A percentile compares a stretch with the other conserved stretches of the same genome.
Conservation (phyloP, 257 asterid species). For the Nicotiana undulata region DNA sequence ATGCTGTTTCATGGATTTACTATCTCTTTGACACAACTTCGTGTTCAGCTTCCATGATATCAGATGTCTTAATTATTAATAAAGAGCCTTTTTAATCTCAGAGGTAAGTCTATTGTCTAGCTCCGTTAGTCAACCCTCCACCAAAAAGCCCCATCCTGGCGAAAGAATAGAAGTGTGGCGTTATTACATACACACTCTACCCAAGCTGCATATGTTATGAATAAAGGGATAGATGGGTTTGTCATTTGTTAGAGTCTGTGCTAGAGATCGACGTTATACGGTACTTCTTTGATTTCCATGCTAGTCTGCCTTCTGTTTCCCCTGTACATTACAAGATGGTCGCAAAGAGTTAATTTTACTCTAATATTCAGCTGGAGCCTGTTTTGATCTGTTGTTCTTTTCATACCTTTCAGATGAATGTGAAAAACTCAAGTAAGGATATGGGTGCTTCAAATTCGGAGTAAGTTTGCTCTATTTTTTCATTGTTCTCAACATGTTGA, state of each 20-base stretch:
- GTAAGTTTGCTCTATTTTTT: conserved; percentile 22
- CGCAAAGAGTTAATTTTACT: neutral
- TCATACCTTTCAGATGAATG: conserved; percentile 44
- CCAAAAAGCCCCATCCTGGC: neutral
- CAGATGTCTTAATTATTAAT: too few relatives aligned
- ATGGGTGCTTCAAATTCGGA: conserved; percentile 19
- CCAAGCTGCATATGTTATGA: neutral
- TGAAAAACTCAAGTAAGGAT: conserved; percentile 16
- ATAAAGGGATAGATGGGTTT: neutral
- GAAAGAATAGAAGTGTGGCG: neutral
- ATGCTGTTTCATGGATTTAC: neutral
- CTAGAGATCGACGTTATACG: neutral
- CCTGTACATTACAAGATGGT: neutral
- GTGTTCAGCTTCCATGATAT: neutral
- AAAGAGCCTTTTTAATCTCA: too few relatives aligned
- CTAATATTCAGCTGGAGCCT: neutral
- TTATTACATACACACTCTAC: neutral
- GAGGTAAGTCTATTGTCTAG: neutral
- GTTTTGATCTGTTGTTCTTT: neutral
- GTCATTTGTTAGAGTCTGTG: neutral
- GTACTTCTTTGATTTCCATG: neutral
- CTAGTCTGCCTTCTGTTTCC: neutral
- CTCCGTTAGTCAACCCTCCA: neutral
- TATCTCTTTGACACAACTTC: neutral
- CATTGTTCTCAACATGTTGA: neutral